These are phyloP conservation scores for Backusella tuberculispora DNA, from an alignment of 192 early-diverging fungal genomes.

Conservation along the genomic window DNA sequence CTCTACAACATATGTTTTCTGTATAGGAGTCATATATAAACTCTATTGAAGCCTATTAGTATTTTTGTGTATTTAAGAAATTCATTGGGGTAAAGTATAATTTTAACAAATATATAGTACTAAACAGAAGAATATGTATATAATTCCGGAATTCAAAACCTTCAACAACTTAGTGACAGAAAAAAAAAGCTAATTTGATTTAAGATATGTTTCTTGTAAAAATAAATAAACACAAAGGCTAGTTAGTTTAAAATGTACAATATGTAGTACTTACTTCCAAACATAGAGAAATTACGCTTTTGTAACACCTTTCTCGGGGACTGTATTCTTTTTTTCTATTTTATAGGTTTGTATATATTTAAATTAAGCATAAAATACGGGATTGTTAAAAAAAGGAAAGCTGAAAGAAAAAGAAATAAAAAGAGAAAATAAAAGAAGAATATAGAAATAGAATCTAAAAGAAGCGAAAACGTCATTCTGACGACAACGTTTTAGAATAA, in stretches of 20 bases:
- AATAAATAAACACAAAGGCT: not conserved
- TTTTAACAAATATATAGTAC: too few relatives aligned
- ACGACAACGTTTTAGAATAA: not conserved
- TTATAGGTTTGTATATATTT: too few relatives aligned
- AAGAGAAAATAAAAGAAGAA: not conserved
- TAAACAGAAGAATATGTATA: too few relatives aligned
- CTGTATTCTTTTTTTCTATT: too few relatives aligned
- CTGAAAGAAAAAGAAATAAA: not conserved
- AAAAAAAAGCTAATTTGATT: constrained; percentile 7
- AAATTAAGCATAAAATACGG: not conserved
- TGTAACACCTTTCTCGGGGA: too few relatives aligned
- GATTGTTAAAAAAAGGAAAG: not conserved
- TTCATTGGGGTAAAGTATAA: too few relatives aligned
- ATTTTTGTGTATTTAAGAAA: too few relatives aligned
- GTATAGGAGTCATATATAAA: too few relatives aligned
- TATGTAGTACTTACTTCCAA: not conserved
- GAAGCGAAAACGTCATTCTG: not conserved
- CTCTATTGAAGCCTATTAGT: too few relatives aligned
- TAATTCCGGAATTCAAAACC: too few relatives aligned
- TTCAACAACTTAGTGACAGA: not conserved
- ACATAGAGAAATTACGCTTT: too few relatives aligned
- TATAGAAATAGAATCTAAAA: not conserved
- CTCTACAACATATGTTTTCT: too few relatives aligned
- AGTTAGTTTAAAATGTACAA: not conserved
- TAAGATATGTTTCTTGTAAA: not conserved